Base-by-base conservation (phyloP, 1,284 basidiomycete species). In the Schizophyllum amplum region DNA sequence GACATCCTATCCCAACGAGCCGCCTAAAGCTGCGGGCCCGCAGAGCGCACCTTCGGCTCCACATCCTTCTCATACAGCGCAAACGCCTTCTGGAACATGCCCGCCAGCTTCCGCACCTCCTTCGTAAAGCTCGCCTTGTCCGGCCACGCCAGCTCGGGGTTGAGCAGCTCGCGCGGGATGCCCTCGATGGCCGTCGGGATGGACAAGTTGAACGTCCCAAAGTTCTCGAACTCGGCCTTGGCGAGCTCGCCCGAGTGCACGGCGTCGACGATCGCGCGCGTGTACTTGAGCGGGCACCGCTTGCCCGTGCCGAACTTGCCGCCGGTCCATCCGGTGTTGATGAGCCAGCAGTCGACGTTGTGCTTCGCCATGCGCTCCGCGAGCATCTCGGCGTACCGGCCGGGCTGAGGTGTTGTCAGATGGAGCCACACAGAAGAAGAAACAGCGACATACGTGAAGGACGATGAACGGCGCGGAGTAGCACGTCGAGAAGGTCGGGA, bases 381-480 rank as follows among this genome's bases (percentile, higher is more conserved):
- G 65, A 99, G 82, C 97, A 99, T 99, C 73, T 88, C 82, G 54
- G 96, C 96, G 75, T 99, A 99, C 63, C 93, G 87, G 55, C 88
- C 84, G 55, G 93, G 93, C 86, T 95, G 77, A 24, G 78, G 59
- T 81, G 72, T 24, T 1, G 24, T 60, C 4, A 55, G 53, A 47
- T 15, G 11, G 47, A 80, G 68, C 46, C 50, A 13, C 21, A 53
- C 51, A 11, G 21, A 52, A 52, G 55, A 46, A 47, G 46, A 21
- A 62, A 33, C 20, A 54, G 54, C 49, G 13, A 33, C 49, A 15
- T 68, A 86, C 84, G 76, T 97, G 95, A 59, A 98, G 90, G 63
- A 98, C 90, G 70, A 99, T 97, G 84, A 99, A 99, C 26, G 97
- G 96, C 61, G 97, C 96, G 66, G 92, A 93, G 82, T 98, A 98